Evolutionary conservation across 176 grass and related monocot genomes (phyloP), one percentile per base, ranked within the genome.

Genomic region (Pharus latifolius): DNA sequence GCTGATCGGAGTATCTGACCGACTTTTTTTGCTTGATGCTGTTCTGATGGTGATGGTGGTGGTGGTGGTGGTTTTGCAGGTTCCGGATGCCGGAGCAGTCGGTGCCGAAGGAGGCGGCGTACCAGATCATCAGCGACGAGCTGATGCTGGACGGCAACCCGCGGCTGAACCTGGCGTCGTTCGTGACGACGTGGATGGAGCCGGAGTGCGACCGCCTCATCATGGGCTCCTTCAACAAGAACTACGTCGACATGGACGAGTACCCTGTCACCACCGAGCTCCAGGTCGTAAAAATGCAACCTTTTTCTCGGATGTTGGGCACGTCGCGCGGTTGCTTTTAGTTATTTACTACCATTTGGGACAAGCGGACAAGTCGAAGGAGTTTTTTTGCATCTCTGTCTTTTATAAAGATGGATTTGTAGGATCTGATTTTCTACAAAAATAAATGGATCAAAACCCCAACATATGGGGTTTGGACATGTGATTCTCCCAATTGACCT

Each of bases 151-250:
- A 96, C 12, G 84, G 87, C 2, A 96, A 88, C 74, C 91, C 91
- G 34, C 59, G 81, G 25, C 50, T 85, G 27, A 96, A 96, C 73
- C 65, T 91, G 1, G 87, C 87, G 0, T 91, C 87, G 15, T 91
- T 96, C 73, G 87, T 96, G 42, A 96, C 91, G 72, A 96, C 91
- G 0, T 90, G 87, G 83, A 96, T 90, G 87, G 83, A 96, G 80
- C 91, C 87, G 1, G 83, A 96, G 83, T 90, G 91, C 26, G 84
- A 87, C 69, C 87, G 90, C 72, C 81, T 96, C 64, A 88, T 96
- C 23, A 79, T 84, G 72, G 76, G 30, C 1, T 34, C 91, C 25
- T 0, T 90, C 61, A 93, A 86, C 79, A 95, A 86, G 49, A 86
- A 81, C 58, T 91, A 92, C 37, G 84, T 81, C 48, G 88, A 92